phyloP scores from a whole-genome alignment of 225 moss, liverwort and hornwort species.

The Pseudisothecium myosuroides region DNA sequence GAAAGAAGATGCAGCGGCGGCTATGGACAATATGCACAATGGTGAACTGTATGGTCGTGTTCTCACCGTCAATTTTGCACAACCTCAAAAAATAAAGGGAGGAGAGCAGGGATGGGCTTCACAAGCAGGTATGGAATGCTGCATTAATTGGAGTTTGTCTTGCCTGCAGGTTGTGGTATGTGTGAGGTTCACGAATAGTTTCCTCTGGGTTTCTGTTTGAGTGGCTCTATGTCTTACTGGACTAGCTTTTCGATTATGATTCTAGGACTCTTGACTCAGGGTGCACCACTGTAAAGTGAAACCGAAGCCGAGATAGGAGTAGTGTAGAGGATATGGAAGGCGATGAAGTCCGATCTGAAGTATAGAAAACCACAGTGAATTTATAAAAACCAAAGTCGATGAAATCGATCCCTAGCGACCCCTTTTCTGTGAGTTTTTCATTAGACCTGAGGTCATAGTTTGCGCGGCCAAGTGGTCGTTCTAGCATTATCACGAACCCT shows the following conservation, averaged over 20 bases:
- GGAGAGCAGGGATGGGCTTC: conserved; percentile 65
- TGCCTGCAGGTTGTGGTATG: neutral
- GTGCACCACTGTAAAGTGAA: neutral
- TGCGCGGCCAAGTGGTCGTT: neutral
- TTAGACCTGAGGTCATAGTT: neutral
- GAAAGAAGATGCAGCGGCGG: conserved; percentile 96
- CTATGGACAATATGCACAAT: conserved; percentile 98
- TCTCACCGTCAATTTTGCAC: conserved; percentile 80
- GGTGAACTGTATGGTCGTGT: conserved; percentile 95
- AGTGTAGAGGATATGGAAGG: neutral
- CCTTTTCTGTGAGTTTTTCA: neutral
- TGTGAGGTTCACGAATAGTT: neutral
- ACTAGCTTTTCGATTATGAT: neutral
- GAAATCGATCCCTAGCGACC: neutral
- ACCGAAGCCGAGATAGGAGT: neutral
- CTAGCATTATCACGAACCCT: neutral
- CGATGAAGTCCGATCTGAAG: neutral
- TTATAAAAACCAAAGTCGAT: neutral
- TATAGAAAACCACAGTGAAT: neutral
- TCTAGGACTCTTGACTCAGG: neutral
- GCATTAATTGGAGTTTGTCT: neutral
- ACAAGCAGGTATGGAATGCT: conserved; percentile 34
- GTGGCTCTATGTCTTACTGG: neutral
- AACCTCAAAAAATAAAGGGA: conserved; percentile 58
- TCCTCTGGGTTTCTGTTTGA: neutral